Evolutionary conservation across 2,329 filamentous ascomycete genomes (phyloP).

Genomic region (Westerdykella aurantiaca): DNA sequence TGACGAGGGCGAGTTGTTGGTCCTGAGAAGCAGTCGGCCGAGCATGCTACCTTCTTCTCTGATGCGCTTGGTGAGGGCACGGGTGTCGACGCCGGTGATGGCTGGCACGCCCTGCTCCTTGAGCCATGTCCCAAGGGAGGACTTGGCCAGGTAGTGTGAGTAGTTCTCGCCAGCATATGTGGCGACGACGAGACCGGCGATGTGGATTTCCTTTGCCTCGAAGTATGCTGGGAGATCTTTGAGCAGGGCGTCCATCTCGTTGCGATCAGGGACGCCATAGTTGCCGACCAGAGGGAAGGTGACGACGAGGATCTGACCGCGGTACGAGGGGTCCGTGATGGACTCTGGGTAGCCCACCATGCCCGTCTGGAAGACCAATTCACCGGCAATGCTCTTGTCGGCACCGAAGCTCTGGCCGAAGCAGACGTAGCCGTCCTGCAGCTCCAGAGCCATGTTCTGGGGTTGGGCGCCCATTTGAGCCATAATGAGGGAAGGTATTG

Average conservation of each 20-base stretch:
- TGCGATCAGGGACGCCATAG: conserved; percentile 89
- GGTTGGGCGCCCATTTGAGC: conserved; percentile 34
- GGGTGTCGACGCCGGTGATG: conserved; percentile 91
- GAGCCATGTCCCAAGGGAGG: conserved; percentile 88
- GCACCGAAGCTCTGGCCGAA: conserved; percentile 96
- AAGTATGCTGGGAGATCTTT: conserved; percentile 86
- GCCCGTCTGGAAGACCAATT: conserved; percentile 98
- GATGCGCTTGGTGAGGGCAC: conserved; percentile 89
- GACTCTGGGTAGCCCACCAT: conserved; percentile 99
- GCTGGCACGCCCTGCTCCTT: conserved; percentile 93
- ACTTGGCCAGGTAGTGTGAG: conserved; percentile 87
- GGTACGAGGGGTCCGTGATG: conserved; percentile 80
- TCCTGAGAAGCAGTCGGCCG: conserved; percentile 77
- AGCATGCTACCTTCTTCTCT: conserved; percentile 94
- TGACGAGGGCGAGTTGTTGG: conserved; percentile 36
- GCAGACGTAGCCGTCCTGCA: conserved; percentile 85
- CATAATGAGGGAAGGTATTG: conserved; percentile 24
- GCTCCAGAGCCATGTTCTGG: conserved; percentile 76
- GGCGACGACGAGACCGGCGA: conserved; percentile 83
- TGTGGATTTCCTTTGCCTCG: conserved; percentile 87
- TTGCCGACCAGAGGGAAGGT: conserved; percentile 95
- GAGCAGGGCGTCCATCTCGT: conserved; percentile 77
- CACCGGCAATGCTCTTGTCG: conserved; percentile 86
- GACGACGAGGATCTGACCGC: conserved; percentile 90
- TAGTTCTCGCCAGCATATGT: conserved; percentile 93